Base-by-base conservation (phyloP, 257 asterid genomes). In the Apocynum venetum region DNA sequence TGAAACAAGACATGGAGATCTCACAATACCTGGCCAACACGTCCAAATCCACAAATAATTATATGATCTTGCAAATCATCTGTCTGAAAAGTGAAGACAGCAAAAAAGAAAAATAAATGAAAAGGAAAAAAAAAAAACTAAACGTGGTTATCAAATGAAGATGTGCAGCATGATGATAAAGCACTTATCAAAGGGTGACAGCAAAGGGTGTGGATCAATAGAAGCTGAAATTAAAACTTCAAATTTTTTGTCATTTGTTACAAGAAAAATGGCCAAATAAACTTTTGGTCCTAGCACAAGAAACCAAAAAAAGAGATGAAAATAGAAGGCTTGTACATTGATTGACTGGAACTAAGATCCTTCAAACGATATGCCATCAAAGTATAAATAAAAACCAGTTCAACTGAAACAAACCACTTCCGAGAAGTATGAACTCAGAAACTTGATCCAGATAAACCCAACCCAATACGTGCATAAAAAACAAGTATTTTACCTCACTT, bases 31-130 rank as follows among this genome's bases (percentile, higher is more conserved):
- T 96, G 99, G 84, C 99, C 98, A 81, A 93, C 99, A 57, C 99
- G 99, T 84, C 99, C 99, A 86, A 96, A 96, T 71, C 99, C 99
- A 79, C 99, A 96, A 51, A 96, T 86, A 79, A 96, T 96, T 73
- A 96, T 96, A 79, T 96, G 99, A 85, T 86, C 99, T 88, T 93
- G 99, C 89, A 96, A 89, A 89, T 96, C 99, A 82, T 96, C 99
- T 1, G 99, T 96, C 99, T 93, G 93, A 71, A 85, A 78, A 74
- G 79, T 8, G 59, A 38, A 44, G 73, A 71, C 49, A 48, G 75
- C 71, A 82, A 76, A 73, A 79, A 57, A 25, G 31, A 25, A 25
- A 25, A 25, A 25, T 25, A 25, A 25, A 25, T 25, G 31, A 25
- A 25, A 25, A 25, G 31, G 31, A 25, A 25, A 46, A 80, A 48